These are phyloP conservation scores for Fremontodendron californicum DNA, from an alignment of 345 rosid genomes.

Conservation along the genomic window DNA sequence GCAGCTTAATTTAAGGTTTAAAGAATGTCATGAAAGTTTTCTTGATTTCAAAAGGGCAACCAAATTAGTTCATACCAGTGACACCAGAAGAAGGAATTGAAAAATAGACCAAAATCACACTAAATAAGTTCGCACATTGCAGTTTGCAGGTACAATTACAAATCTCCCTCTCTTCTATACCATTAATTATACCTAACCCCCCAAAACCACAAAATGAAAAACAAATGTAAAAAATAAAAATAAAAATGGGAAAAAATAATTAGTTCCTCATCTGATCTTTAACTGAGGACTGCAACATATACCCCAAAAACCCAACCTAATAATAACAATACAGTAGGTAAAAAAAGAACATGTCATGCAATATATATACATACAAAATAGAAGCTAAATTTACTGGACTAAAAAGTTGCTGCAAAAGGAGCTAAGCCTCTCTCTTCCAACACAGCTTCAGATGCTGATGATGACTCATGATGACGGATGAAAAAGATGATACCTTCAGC, in stretches of 20 bases:
- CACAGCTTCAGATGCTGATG: conserved; percentile 14
- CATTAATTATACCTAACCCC: conserved; percentile 33
- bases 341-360: conserved; percentile 22
- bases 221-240: conserved; percentile 1
- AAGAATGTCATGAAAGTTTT: background rate
- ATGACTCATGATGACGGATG: too few species aligned
- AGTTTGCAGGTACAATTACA: conserved; percentile 29
- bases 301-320: conserved; percentile 25
- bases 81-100: background rate
- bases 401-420: conserved; percentile 31
- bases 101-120: background rate
- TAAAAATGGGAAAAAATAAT: conserved; percentile 8
- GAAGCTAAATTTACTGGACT: conserved; percentile 31
- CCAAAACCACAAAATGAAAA: conserved; percentile 16
- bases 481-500: conserved; percentile 21
- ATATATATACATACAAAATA: conserved; percentile 32
- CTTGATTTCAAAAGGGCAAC: background rate
- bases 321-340: conserved; percentile 16
- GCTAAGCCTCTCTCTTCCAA: conserved; percentile 29
- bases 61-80: background rate
- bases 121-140: conserved; percentile 23
- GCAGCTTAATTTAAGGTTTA: background rate
- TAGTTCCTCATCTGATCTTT: conserved; percentile 21
- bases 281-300: conserved; percentile 25
- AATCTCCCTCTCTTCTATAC: conserved; percentile 44